A percentile compares a stretch with the other conserved stretches of the same genome.
These are phyloP conservation scores for Blastobotrys buckinghamii DNA, from an alignment of 1,139 yeast genomes.

Conservation along the genomic window DNA sequence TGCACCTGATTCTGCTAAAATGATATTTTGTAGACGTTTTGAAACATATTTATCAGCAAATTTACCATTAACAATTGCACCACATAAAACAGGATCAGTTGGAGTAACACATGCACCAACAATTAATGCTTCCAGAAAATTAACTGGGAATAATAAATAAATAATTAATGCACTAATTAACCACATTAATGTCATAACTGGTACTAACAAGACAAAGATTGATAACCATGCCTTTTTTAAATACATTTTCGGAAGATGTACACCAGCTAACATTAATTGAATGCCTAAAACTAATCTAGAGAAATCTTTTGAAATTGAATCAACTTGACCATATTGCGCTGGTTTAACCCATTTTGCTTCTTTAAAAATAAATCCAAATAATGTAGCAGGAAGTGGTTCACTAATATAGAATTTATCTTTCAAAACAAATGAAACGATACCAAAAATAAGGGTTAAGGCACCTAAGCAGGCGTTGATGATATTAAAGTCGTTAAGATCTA, in stretches of 20 bases:
- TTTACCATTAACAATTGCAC: slow-evolving; percentile 39
- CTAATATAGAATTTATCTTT: slow-evolving; percentile 27
- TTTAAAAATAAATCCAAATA: slow-evolving; percentile 29
- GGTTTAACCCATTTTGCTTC: slow-evolving; percentile 26
- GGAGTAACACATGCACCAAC: slow-evolving; percentile 42
- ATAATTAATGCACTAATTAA: slow-evolving; percentile 36
- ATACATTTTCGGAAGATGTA: slow-evolving; percentile 40
- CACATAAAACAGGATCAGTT: slow-evolving; percentile 42
- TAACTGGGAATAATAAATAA: slow-evolving; percentile 33
- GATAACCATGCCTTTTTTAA: slow-evolving; percentile 32
- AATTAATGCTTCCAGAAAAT: slow-evolving; percentile 34
- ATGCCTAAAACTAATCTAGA: slow-evolving; percentile 38
- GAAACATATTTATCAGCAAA: slow-evolving; percentile 38
- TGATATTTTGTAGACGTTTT: slow-evolving; percentile 28
- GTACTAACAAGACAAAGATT: slow-evolving; percentile 33
- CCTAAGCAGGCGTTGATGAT: slow-evolving; percentile 28
- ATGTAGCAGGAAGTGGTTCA: slow-evolving; percentile 30
- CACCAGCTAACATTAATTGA: slow-evolving; percentile 39
- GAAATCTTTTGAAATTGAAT: slow-evolving; percentile 31
- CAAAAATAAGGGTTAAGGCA: slow-evolving; percentile 28
- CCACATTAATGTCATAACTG: slow-evolving; percentile 42
- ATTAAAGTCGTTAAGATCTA: slow-evolving; percentile 23
- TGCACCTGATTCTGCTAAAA: slow-evolving; percentile 39
- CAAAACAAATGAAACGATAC: slow-evolving; percentile 26
- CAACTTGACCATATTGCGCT: slow-evolving; percentile 20